Evolutionary conservation across 2,329 filamentous ascomycete species (phyloP).

Genomic region (Penicillium digitatum): DNA sequence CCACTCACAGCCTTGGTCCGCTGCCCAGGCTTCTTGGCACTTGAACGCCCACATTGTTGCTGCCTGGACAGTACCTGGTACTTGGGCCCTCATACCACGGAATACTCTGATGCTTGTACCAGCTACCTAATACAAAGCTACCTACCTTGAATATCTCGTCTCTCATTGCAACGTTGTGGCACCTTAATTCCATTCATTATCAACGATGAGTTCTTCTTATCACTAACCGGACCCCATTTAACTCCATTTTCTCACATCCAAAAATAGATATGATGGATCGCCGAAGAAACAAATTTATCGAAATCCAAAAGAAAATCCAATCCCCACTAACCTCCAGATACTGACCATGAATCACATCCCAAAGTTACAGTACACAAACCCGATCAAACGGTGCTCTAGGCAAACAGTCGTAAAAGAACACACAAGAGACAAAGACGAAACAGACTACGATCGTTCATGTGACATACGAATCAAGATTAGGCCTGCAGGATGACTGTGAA

Average conservation of each 20-base stretch:
- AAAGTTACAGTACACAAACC: constrained; percentile 2
- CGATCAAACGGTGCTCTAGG: neutral
- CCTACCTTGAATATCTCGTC: neutral
- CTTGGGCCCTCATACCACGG: neutral
- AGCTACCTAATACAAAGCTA: neutral
- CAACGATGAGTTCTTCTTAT: constrained; percentile 2
- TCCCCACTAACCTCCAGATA: neutral
- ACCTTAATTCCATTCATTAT: neutral
- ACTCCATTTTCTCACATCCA: neutral
- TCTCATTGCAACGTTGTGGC: neutral
- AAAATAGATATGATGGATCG: neutral
- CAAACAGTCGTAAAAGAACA: constrained; percentile 2
- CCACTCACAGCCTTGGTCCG: neutral
- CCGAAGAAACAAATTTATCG: neutral
- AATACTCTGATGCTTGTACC: neutral
- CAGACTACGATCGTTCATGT: constrained; percentile 32
- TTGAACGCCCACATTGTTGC: constrained; percentile 23
- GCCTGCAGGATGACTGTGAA: constrained; percentile 28
- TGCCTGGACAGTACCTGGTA: constrained; percentile 18
- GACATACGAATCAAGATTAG: constrained; percentile 37
- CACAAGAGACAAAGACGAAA: constrained; percentile 9
- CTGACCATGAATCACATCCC: neutral
- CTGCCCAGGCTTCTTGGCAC: neutral
- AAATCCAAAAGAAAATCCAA: neutral
- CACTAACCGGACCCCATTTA: neutral